Percentiles rank a stretch among this genome's conserved stretches.
These are phyloP conservation scores for Dictyostelium purpureum DNA, from an alignment of 78 protist species.

Conservation along the genomic window DNA sequence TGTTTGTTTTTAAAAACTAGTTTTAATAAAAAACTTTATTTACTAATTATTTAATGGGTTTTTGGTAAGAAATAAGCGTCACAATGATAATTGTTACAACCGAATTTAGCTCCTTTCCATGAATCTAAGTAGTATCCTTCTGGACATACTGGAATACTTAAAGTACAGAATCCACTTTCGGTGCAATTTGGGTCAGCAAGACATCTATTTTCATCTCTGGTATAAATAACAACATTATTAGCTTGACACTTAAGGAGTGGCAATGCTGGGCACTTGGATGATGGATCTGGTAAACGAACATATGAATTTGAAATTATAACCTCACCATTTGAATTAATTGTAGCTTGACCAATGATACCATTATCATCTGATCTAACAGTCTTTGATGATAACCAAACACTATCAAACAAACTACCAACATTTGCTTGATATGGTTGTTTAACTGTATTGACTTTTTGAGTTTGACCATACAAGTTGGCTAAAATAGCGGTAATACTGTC, in stretches of 20 bases:
- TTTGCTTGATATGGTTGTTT: background rate
- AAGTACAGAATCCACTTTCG: background rate
- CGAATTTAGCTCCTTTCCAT: too few relatives aligned
- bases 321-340: background rate
- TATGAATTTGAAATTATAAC: background rate
- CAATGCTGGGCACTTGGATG: background rate
- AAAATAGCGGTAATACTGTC: background rate
- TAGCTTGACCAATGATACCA: conserved; percentile 12
- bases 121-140: background rate
- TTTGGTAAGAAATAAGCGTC: background rate
- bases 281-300: conserved; percentile 12
- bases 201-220: conserved; percentile 16
- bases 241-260: background rate
- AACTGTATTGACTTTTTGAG: background rate
- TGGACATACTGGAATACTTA: background rate
- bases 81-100: background rate
- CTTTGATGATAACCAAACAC: background rate
- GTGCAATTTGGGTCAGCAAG: background rate
- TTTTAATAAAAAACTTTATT: too few relatives aligned
- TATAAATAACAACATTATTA: background rate
- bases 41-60: background rate
- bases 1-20: too few relatives aligned
- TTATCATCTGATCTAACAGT: background rate
- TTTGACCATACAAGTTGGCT: background rate
- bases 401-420: background rate